Conservation (phyloP, 768 basidiomycete genomes). For the Rhizopogon vesiculosus region DNA sequence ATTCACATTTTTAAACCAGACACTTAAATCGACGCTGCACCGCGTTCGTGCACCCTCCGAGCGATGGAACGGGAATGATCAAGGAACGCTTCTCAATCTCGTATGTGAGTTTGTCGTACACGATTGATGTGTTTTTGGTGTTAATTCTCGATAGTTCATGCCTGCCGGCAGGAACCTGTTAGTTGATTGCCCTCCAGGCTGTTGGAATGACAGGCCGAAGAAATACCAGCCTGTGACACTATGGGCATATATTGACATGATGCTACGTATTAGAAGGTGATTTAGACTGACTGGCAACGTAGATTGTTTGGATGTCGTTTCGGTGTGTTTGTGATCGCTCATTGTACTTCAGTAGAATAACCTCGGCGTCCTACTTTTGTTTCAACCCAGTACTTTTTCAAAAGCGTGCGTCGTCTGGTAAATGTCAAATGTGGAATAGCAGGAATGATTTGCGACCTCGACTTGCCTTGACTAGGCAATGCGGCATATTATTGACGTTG, state of each 20-base stretch:
- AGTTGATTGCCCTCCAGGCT: slow-evolving; percentile 50
- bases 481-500: too few relatives aligned
- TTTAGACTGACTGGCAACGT: too few relatives aligned
- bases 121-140: background rate
- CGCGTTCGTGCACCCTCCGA: slow-evolving; percentile 41
- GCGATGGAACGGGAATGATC: slow-evolving; percentile 27
- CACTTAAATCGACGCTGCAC: slow-evolving; percentile 37
- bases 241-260: slow-evolving; percentile 34
- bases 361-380: too few relatives aligned
- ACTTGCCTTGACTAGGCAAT: too few relatives aligned
- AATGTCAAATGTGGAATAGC: too few relatives aligned
- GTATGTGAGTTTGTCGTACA: slow-evolving; percentile 36
- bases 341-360: too few relatives aligned
- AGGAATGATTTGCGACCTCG: too few relatives aligned
- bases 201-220: slow-evolving; percentile 43
- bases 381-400: too few relatives aligned
- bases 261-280: slow-evolving; percentile 24
- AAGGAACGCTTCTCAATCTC: slow-evolving; percentile 60
- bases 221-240: slow-evolving; percentile 44
- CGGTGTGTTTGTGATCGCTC: too few relatives aligned
- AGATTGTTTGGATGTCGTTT: too few relatives aligned
- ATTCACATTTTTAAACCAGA: slow-evolving; percentile 6
- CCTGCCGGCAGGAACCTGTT: slow-evolving; percentile 33
- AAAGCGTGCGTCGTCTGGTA: too few relatives aligned
- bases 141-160: slow-evolving; percentile 19